Base-by-base conservation (phyloP, 2,329 filamentous ascomycete species). In the Aspergillus unguis region DNA sequence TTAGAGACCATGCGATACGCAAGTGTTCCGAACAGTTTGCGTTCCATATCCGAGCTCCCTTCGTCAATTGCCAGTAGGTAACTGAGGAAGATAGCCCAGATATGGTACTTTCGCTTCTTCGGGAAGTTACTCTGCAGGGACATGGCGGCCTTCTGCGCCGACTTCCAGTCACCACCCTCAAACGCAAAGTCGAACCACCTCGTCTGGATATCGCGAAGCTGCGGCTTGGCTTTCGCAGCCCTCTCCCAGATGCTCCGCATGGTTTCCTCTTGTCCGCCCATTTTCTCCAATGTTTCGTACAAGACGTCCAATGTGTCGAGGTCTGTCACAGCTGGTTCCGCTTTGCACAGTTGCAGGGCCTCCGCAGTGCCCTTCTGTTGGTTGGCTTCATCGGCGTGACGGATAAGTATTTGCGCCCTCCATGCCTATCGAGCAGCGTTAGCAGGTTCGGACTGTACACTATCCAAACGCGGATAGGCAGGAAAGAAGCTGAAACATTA, bases 71-170 rank as follows among this genome's bases (percentile, higher is more conserved):
- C 63, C 38, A 77, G 65, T 41, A 77, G 62, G 52, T 76, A 68
- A 54, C 71, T 75, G 58, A 75, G 67, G 52, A 79, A 71, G 28
- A 78, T 76, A 27, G 75, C 75, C 73, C 75, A 77, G 57, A 78
- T 75, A 54, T 77, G 74, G 58, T 77, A 78, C 44, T 76, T 71
- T 42, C 76, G 69, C 26, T 72, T 69, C 54, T 73, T 73, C 1
- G 76, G 73, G 52, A 78, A 79, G 51, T 77, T 76, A 58, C 71
- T 77, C 57, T 76, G 74, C 38, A 78, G 71, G 53, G 71, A 73
- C 75, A 78, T 78, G 42, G 75, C 72, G 53, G 76, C 76, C 72
- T 78, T 77, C 56, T 78, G 76, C 36, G 77, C 77, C 44, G 71
- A 73, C 56, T 73, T 74, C 71, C 75, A 78, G 50, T 77, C 69